Conservation (phyloP, 345 rosid species). For the Fremontodendron californicum region DNA sequence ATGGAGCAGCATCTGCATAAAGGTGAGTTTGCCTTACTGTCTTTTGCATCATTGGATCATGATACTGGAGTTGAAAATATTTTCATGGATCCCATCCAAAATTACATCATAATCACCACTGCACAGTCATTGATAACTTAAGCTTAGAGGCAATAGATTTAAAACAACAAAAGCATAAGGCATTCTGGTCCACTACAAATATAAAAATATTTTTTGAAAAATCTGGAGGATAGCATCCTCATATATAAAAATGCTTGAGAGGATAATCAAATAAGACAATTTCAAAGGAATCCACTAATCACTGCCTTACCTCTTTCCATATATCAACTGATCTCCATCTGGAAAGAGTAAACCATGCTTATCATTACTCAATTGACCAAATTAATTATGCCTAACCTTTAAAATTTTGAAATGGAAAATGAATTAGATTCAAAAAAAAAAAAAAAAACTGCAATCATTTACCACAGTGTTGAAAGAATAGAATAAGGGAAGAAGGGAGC, state of each 20-base stretch:
- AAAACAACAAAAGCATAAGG: not conserved
- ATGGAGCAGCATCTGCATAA: too few relatives aligned
- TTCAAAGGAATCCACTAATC: constrained; percentile 1
- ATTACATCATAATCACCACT: constrained; percentile 90
- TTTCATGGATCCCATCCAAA: constrained; percentile 85
- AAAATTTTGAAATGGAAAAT: constrained; percentile 4
- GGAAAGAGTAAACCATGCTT: constrained; percentile 26
- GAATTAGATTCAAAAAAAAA: not conserved
- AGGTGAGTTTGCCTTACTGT: constrained; percentile 51
- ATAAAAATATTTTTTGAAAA: constrained; percentile 58
- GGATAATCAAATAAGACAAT: constrained; percentile 6
- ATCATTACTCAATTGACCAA: constrained; percentile 12
- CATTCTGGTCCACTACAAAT: not conserved
- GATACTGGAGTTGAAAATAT: constrained; percentile 81
- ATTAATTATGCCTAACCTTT: not conserved
- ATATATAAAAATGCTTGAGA: constrained; percentile 20
- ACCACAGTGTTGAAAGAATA: not conserved
- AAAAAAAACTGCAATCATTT: not conserved
- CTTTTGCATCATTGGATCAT: constrained; percentile 92
- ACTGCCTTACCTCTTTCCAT: constrained; percentile 86
- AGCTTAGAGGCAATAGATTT: constrained; percentile 14
- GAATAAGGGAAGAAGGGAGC: not conserved
- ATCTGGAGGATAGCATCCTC: constrained; percentile 42
- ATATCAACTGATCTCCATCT: constrained; percentile 80
- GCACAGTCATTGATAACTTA: constrained; percentile 36